These are phyloP conservation scores for Penicillium sclerotiorum DNA, from an alignment of 2,329 filamentous ascomycete species.

Conservation along the genomic window DNA sequence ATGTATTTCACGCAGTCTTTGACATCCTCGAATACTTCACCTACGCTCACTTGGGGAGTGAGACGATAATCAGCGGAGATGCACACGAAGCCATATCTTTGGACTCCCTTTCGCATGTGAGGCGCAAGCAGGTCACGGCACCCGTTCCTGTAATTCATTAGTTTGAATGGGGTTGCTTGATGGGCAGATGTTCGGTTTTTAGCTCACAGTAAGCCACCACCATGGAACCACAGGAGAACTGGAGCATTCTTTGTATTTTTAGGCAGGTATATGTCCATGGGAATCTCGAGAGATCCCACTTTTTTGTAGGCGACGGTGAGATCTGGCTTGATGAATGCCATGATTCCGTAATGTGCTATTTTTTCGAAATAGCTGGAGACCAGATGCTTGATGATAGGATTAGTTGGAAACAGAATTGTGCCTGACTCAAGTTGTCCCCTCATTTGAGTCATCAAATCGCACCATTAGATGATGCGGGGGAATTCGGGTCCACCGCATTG, in stretches of 20 bases:
- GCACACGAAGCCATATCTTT: background rate
- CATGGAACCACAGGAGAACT: background rate
- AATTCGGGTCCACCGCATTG: too few species aligned
- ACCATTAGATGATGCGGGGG: too few species aligned
- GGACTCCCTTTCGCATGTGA: background rate
- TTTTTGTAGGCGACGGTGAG: background rate
- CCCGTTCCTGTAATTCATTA: background rate
- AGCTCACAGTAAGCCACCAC: background rate
- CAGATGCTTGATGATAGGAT: too few species aligned
- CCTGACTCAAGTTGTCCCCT: too few species aligned
- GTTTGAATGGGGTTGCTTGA: background rate
- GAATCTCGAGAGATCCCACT: background rate
- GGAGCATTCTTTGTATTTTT: background rate
- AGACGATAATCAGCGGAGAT: background rate
- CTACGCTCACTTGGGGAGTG: background rate
- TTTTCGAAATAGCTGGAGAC: too few species aligned
- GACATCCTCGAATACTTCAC: background rate
- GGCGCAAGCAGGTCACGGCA: background rate
- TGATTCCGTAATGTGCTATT: too few species aligned
- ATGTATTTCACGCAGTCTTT: background rate
- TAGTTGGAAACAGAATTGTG: too few species aligned
- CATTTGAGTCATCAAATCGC: too few species aligned
- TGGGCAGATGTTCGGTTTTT: background rate
- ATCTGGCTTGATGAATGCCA: background rate
- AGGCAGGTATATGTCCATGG: background rate